Evolutionary conservation across 2,329 filamentous ascomycete genomes (phyloP).

Genomic region (Xylaria sp.): DNA sequence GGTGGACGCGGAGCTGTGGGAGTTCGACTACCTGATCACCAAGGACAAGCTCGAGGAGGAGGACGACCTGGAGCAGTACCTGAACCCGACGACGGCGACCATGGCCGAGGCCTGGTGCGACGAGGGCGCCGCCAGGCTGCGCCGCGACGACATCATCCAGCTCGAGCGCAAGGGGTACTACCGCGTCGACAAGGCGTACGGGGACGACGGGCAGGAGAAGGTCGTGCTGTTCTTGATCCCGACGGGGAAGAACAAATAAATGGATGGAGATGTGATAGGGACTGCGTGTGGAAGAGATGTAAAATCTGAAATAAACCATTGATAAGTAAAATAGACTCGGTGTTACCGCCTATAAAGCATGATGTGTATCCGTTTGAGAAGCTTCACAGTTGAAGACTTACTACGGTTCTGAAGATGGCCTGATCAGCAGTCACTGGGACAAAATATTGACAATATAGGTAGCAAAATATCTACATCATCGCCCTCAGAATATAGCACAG

Average conservation of each 20-base stretch:
- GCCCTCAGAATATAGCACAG: too few relatives aligned
- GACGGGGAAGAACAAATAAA: constrained; percentile 55
- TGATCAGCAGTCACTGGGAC: too few relatives aligned
- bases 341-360: too few relatives aligned
- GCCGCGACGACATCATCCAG: constrained; percentile 90
- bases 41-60: constrained; percentile 94
- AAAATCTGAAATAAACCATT: too few relatives aligned
- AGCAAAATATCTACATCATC: too few relatives aligned
- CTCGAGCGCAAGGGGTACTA: constrained; percentile 94
- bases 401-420: too few relatives aligned
- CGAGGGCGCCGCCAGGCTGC: constrained; percentile 75
- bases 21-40: constrained; percentile 93
- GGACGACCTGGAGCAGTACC: constrained; percentile 80
- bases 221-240: constrained; percentile 61
- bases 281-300: too few relatives aligned
- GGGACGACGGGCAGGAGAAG: constrained; percentile 55
- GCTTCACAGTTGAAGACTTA: too few relatives aligned
- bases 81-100: constrained; percentile 76
- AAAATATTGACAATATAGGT: too few relatives aligned
- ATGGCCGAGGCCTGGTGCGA: constrained; percentile 78
- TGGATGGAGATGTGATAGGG: constrained; percentile 2
- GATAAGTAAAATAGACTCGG: too few relatives aligned
- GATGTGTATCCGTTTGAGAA: too few relatives aligned
- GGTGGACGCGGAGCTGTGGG: constrained; percentile 81
- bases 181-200: constrained; percentile 72